These are phyloP conservation scores for Taiozyma sp. DNA, from an alignment of 1,139 yeast species.

Conservation along the genomic window DNA sequence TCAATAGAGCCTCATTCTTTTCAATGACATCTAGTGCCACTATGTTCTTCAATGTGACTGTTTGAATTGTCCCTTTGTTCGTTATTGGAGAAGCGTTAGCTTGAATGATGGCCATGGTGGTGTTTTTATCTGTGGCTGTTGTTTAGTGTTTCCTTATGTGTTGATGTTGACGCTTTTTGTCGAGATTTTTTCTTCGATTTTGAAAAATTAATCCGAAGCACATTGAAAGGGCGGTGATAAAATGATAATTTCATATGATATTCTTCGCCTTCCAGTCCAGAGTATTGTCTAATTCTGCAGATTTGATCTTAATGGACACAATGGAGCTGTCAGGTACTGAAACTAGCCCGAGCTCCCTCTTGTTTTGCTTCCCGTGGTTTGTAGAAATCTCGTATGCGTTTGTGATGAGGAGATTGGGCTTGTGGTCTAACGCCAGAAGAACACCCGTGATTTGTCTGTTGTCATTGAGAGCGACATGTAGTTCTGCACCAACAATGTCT, in stretches of 20 bases:
- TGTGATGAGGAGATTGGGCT: conserved; percentile 31
- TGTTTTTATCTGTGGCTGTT: background rate
- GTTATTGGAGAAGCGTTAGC: conserved; percentile 17
- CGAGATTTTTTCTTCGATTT: background rate
- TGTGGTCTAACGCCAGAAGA: conserved; percentile 34
- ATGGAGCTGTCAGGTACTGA: conserved; percentile 30
- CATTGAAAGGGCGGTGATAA: too few relatives aligned
- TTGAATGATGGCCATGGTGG: conserved; percentile 20
- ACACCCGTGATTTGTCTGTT: conserved; percentile 28
- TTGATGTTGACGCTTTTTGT: background rate
- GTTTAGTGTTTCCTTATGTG: background rate
- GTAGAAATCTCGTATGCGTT: conserved; percentile 20
- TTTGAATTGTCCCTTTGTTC: conserved; percentile 13
- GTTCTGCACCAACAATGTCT: conserved; percentile 19
- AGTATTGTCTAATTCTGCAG: conserved; percentile 22
- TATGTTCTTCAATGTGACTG: conserved; percentile 22
- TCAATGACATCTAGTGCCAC: conserved; percentile 23
- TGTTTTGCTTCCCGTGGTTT: conserved; percentile 4
- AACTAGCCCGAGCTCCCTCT: conserved; percentile 30
- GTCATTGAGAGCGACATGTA: conserved; percentile 25
- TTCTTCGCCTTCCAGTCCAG: conserved; percentile 20
- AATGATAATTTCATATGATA: background rate
- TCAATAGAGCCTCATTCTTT: conserved; percentile 18
- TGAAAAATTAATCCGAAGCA: background rate
- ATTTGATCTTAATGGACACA: conserved; percentile 20